Base-by-base conservation (phyloP, 306 rosid genomes). In the Cicer cuneatum region DNA sequence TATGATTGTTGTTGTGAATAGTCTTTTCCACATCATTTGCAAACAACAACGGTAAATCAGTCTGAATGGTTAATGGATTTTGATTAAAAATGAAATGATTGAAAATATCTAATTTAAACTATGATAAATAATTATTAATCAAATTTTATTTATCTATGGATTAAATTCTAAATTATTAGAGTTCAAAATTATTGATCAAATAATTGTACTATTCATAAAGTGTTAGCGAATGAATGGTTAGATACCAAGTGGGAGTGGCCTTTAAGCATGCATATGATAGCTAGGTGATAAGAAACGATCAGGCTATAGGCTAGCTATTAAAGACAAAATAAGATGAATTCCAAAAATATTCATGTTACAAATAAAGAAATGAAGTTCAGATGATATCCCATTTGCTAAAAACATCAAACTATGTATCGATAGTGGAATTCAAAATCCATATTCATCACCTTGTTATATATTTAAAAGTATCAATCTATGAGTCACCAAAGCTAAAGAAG, bases 271-370 rank as follows among this genome's bases (percentile, higher is more conserved):
- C 63, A 43, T 48, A 58, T 72, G 24, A n/a, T 71, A 57, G 60
- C 67, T 24, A 14, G 11, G 54, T 29, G 89, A 85, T 86, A 86
- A 89, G 79, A 24, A 24, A 24, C 4, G 33, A 78, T 68, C 66
- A 63, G 70, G 40, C 54, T 72, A 35, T 81, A 5, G 57, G 74
- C 8, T 43, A 72, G 74, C 8, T 43, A 72, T 12, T 76, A 72
- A 75, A 69, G 69, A 56, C 0, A 19, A 52, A 69, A 33, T 14
- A 75, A 58, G 72, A 80, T 68, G 43, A 72, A 59, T 59, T 47
- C 1, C 33, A 5, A 24, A 24, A 24, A 69, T 16, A 71, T 51
- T 64, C 68, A 64, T 64, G n/a, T 13, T 21, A 63, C 65, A 63
- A 53, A 62, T 78, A 71, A 63, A 41, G 67, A 54, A 65, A 72